Evolutionary conservation across 352 stramenopile genomes (phyloP), one percentile per base, ranked within the genome.

Genomic region (Phytophthora sp.): DNA sequence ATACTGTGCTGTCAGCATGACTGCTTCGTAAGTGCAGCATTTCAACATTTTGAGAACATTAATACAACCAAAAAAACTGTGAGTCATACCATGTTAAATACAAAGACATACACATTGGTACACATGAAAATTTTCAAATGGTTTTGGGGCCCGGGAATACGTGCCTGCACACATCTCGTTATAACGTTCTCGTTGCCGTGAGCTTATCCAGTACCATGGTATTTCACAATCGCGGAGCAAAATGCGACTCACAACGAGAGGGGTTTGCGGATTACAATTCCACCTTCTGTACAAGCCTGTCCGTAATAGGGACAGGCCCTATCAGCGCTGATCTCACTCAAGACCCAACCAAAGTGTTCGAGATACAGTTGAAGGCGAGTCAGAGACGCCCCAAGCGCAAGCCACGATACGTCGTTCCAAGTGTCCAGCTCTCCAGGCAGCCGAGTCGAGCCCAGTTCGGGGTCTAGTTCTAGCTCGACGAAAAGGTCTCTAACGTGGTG

Each of bases 331-430:
- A 30, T 16, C 6, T 52, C 26, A 12, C 20, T 50, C 23, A 41
- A 38, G 46, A 47, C n/a, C 29, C 51, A 60, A 50, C 6, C 51
- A 50, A 61, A 55, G 26, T 26, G 18, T n/a, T 58, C 44, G 16
- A 64, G 45, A 69, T 69, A 56, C 61, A 54, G 61, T 55, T 42
- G 46, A 57, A 52, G 31, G 0, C 31, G 26, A 55, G 33, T 44
- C 39, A 56, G 36, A 66, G 39, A 58, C 47, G 35, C 36, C 23
- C 57, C 46, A 26, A 9, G n/a, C n/a, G n/a, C n/a, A n/a, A n/a
- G n/a, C n/a, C n/a, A n/a, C n/a, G n/a, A n/a, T n/a, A n/a, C n/a
- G n/a, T n/a, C n/a, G n/a, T 57, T 50, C 31, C 23, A 47, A 24
- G 33, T 39, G n/a, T 57, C 62, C n/a, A 45, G 45, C 39, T 45